phyloP scores from a whole-genome alignment of 208 protist genomes.

The Leishmania gerbilli region DNA sequence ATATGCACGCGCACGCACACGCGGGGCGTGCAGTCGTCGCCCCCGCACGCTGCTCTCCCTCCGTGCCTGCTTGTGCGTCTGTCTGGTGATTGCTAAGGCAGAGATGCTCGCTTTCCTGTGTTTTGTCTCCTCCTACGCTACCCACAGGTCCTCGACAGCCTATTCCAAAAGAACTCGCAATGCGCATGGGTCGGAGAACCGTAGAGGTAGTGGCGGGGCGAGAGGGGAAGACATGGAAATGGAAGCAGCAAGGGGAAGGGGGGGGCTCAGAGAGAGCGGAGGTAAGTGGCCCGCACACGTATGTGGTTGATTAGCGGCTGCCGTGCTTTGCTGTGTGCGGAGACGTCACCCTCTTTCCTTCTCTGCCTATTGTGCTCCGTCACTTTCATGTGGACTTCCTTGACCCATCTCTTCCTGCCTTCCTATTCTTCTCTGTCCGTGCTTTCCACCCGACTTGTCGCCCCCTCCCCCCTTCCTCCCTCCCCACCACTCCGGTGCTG shows the following conservation, averaged over 20 bases:
- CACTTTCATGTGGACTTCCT: not conserved
- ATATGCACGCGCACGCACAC: not conserved
- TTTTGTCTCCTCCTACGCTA: not conserved
- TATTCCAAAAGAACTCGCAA: not conserved
- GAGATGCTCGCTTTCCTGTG: too few species aligned
- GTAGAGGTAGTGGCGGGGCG: not conserved
- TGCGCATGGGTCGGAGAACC: not conserved
- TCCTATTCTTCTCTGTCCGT: not conserved
- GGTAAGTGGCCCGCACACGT: not conserved
- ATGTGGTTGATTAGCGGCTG: not conserved
- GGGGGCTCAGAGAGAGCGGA: not conserved
- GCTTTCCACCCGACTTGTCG: not conserved
- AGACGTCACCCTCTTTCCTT: not conserved
- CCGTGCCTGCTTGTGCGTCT: not conserved
- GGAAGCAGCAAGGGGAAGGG: not conserved
- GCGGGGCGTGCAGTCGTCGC: not conserved
- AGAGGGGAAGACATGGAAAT: not conserved
- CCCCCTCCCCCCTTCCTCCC: not conserved
- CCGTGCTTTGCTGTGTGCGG: not conserved
- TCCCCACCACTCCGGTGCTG: not conserved
- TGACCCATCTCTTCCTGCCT: not conserved
- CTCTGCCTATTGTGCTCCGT: not conserved
- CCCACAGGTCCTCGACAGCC: not conserved
- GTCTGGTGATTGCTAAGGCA: not conserved
- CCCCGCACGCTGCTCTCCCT: not conserved